Evolutionary conservation across 306 rosid genomes (phyloP).

Genomic region (Lupinus albus): DNA sequence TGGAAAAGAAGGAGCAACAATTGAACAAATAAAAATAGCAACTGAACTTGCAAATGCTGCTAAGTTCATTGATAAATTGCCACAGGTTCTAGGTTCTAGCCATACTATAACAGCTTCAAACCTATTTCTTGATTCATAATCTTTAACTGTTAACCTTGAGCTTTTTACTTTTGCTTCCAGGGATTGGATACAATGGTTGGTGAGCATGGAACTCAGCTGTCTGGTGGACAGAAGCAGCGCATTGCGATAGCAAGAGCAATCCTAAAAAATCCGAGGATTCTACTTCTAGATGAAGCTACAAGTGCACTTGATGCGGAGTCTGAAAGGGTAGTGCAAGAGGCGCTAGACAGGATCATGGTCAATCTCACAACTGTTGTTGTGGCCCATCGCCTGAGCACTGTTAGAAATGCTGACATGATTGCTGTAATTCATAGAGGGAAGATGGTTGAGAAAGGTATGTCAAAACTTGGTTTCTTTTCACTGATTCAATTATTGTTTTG

Average conservation of each 20-base stretch:
- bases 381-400: constrained; percentile 93
- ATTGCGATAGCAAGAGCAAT: constrained; percentile 93
- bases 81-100: constrained; percentile 59
- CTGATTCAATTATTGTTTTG: background rate
- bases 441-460: constrained; percentile 86
- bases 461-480: background rate
- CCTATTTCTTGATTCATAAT: background rate
- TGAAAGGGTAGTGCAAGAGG: constrained; percentile 91
- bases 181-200: constrained; percentile 88
- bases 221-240: constrained; percentile 93
- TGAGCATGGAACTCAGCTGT: constrained; percentile 87
- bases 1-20: constrained; percentile 85
- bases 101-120: background rate
- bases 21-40: constrained; percentile 73
- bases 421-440: constrained; percentile 92
- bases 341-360: constrained; percentile 81
- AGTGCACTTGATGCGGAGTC: constrained; percentile 95
- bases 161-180: constrained; percentile 42
- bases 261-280: constrained; percentile 74
- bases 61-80: constrained; percentile 81
- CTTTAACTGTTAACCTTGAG: constrained; percentile 15
- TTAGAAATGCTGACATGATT: constrained; percentile 78
- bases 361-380: constrained; percentile 85
- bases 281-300: constrained; percentile 91
- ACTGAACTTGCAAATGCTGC: constrained; percentile 89